Conservation (phyloP, 768 basidiomycete genomes). For the Pisolithus albus region DNA sequence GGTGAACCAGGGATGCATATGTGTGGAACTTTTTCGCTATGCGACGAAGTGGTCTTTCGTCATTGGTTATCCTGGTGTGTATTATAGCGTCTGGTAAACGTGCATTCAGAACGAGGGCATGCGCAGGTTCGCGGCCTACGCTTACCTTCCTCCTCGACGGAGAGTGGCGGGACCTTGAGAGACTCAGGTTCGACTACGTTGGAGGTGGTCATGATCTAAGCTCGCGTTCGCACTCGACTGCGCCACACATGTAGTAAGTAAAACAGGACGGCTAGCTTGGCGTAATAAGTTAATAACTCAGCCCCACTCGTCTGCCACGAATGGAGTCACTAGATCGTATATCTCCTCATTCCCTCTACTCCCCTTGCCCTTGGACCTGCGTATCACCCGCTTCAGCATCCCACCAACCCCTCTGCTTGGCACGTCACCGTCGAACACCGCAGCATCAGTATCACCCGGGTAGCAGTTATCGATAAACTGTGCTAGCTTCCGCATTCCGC, state of each 20-base stretch:
- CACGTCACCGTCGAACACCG: slow-evolving; percentile 28
- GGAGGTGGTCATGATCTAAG: not conserved
- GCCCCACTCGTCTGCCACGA: slow-evolving; percentile 71
- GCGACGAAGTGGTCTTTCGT: slow-evolving; percentile 71
- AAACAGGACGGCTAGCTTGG: not conserved
- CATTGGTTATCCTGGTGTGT: slow-evolving; percentile 73
- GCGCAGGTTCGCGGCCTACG: slow-evolving; percentile 7
- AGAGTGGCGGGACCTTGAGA: slow-evolving; percentile 37
- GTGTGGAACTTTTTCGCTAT: slow-evolving; percentile 78
- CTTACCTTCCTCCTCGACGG: slow-evolving; percentile 59
- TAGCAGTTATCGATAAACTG: slow-evolving; percentile 66
- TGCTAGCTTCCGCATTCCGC: slow-evolving; percentile 58
- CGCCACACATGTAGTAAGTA: too few relatives aligned
- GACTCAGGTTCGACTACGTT: slow-evolving; percentile 7
- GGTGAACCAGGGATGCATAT: slow-evolving; percentile 54
- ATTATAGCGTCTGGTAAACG: slow-evolving; percentile 61
- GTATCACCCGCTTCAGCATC: slow-evolving; percentile 56
- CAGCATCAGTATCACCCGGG: slow-evolving; percentile 35
- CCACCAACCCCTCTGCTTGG: slow-evolving; percentile 40
- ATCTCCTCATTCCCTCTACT: slow-evolving; percentile 67
- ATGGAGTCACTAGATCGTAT: slow-evolving; percentile 78
- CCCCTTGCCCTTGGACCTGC: slow-evolving; percentile 40
- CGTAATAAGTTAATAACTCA: slow-evolving; percentile 19
- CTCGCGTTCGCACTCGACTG: not conserved
- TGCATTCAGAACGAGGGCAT: slow-evolving; percentile 7